phyloP scores from a whole-genome alignment of 1,284 basidiomycete species.

The Afroboletus lepidellus region DNA sequence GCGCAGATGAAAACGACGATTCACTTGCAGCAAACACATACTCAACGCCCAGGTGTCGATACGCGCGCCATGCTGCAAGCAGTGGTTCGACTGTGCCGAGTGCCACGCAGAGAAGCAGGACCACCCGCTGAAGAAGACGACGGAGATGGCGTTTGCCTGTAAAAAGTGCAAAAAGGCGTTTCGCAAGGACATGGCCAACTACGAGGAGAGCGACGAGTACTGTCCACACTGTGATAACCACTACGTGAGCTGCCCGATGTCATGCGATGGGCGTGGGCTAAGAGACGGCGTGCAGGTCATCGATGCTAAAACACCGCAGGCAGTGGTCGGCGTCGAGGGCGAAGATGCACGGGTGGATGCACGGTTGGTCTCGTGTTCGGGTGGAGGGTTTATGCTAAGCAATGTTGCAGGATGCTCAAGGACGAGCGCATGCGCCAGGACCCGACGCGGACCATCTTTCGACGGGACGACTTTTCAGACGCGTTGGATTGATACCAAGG shows the following conservation, averaged over 20 bases:
- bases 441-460: conserved; percentile 49
- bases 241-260: conserved; percentile 62
- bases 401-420: conserved; percentile 57
- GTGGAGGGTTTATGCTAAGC: background rate
- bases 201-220: conserved; percentile 96
- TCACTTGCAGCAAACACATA: conserved; percentile 77
- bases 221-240: conserved; percentile 99
- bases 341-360: conserved; percentile 88
- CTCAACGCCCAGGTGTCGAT: conserved; percentile 93
- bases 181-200: conserved; percentile 87
- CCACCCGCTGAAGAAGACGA: background rate
- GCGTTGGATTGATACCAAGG: conserved; percentile 4
- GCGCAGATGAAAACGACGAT: background rate
- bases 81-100: conserved; percentile 90
- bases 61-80: conserved; percentile 91
- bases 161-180: conserved; percentile 99
- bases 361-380: conserved; percentile 47
- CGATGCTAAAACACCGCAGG: conserved; percentile 89
- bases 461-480: conserved; percentile 33
- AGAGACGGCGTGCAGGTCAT: conserved; percentile 35
- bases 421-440: conserved; percentile 64
- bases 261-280: background rate
- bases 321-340: conserved; percentile 83
- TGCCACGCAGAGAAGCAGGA: background rate
- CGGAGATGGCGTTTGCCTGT: conserved; percentile 79